Base-by-base conservation (phyloP, 768 basidiomycete species). In the Crepidotus variabilis region DNA sequence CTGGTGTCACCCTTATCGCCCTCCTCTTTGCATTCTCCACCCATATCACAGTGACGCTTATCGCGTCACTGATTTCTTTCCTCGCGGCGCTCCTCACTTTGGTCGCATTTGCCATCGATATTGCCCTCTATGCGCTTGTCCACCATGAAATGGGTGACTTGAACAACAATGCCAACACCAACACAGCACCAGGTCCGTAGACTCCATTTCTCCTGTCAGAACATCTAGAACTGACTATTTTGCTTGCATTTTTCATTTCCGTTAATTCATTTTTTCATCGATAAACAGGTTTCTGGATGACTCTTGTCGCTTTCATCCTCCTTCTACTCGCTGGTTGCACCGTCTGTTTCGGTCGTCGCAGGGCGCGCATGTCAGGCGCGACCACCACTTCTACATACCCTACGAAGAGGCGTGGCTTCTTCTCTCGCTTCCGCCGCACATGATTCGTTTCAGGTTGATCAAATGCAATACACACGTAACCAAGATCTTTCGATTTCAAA, bases 71-170 rank as follows among this genome's bases (percentile, higher is more conserved):
- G 22, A 67, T 82, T n/a, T 77, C 90, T 11, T 88, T 89, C 78
- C 74, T 91, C 53, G 88, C 87, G 7, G 85, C 87, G 0, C 58
- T 79, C 20, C 66, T 92, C 46, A 82, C 88, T 2, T 72, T 91
- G 54, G 81, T 91, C 59, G 84, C 88, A 1, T 90, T 92, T 64
- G 80, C 81, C 43, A 82, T 88, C 67, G 89, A 93, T 67, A 86
- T 92, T 57, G 86, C 88, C 13, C 80, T 93, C 28, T 87, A 75
- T 63, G 84, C 75, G 2, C 83, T 77, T 56, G 77, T 86, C 51
- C 83, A 80, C 65, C 75, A 85, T 51, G 74, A 85, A 60, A 75
- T 88, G 62, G 70, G 70, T 46, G 75, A 81, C 54, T 74, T 91
- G 10, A 69, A 74, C 53, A 67, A 79, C 21, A 60, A 63, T n/a